Percentiles rank a stretch among this genome's conserved stretches.
Conservation (phyloP, 352 stramenopile species). For the Pythium myriotylum region DNA sequence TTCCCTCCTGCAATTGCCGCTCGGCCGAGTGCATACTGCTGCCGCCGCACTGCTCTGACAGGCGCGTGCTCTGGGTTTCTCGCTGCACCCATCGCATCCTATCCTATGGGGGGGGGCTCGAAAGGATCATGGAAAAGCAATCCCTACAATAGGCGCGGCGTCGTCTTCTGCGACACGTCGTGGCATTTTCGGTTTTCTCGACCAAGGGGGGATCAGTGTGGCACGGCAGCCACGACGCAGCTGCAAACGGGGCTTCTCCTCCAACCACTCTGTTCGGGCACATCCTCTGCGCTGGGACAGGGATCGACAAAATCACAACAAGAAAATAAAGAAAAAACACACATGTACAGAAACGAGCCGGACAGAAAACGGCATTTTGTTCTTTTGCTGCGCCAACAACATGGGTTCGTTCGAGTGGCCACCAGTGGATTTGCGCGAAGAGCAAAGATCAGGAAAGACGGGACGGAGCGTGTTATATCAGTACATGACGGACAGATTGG, state of each 20-base stretch:
- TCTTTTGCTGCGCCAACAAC: background rate
- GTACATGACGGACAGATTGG: no score
- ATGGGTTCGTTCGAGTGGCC: constrained; percentile 27
- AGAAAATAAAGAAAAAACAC: no score
- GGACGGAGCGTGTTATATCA: no score
- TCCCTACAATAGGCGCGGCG: background rate
- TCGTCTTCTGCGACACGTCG: constrained; percentile 3
- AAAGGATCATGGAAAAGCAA: no score
- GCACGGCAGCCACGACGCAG: constrained; percentile 12
- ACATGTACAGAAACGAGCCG: background rate
- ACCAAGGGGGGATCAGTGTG: background rate
- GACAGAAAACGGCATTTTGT: background rate
- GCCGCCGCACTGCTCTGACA: no score
- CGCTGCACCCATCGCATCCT: no score
- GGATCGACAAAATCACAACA: constrained; percentile 3
- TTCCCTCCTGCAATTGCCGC: no score
- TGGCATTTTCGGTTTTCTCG: constrained; percentile 6
- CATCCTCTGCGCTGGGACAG: constrained; percentile 18
- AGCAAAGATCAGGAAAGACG: background rate
- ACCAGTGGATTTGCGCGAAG: constrained; percentile 12
- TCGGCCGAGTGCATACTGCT: no score
- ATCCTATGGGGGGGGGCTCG: no score
- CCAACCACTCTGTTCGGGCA: background rate
- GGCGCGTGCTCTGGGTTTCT: no score
- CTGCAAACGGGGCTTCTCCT: constrained; percentile 14